phyloP scores from a whole-genome alignment of 2,329 filamentous ascomycete genomes.

The Mycogone perniciosa region DNA sequence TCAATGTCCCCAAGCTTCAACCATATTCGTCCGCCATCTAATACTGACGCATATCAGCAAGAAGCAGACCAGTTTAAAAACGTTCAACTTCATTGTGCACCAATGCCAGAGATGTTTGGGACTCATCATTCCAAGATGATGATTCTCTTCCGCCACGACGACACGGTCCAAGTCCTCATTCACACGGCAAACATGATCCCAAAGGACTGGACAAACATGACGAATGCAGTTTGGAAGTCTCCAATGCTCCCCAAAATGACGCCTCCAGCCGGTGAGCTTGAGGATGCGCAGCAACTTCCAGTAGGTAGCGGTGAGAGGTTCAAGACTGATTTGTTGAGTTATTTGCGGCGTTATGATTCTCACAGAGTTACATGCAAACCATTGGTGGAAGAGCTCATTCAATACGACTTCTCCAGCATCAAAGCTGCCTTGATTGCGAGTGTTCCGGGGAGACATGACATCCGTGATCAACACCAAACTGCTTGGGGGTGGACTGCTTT shows the following conservation, averaged over 20 bases:
- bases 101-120: slow-evolving; percentile 77
- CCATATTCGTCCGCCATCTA: not conserved
- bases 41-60: slow-evolving; percentile 38
- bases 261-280: not conserved
- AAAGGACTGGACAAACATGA: slow-evolving; percentile 83
- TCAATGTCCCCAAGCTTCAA: not conserved
- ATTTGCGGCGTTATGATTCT: slow-evolving; percentile 63
- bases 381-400: slow-evolving; percentile 51
- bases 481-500: slow-evolving; percentile 74
- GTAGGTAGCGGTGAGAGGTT: slow-evolving; percentile 62
- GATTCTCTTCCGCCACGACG: slow-evolving; percentile 71
- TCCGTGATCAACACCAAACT: slow-evolving; percentile 42
- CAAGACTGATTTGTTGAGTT: slow-evolving; percentile 67
- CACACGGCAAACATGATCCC: slow-evolving; percentile 90
- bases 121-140: slow-evolving; percentile 88
- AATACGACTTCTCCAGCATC: slow-evolving; percentile 64
- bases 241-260: slow-evolving; percentile 54
- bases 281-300: slow-evolving; percentile 9
- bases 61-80: slow-evolving; percentile 57
- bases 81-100: slow-evolving; percentile 64
- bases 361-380: slow-evolving; percentile 45
- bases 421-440: slow-evolving; percentile 70
- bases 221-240: slow-evolving; percentile 74
- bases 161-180: slow-evolving; percentile 70
- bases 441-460: slow-evolving; percentile 61